Evolutionary conservation across 2,329 filamentous ascomycete genomes (phyloP).

Genomic region (Scedosporium apiospermum): DNA sequence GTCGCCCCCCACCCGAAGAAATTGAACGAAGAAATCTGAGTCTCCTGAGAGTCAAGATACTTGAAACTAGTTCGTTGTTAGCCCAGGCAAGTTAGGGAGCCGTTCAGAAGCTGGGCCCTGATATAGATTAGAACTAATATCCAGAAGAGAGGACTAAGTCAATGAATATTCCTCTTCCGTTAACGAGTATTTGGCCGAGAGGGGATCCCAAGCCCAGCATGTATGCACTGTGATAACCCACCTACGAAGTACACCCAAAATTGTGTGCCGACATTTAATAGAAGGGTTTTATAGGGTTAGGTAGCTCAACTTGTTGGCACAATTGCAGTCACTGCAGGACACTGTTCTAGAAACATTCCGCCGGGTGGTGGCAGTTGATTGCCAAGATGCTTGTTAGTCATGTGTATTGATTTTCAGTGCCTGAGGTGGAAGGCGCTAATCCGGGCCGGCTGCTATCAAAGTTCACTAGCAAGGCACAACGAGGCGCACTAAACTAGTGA

Average conservation of each 20-base stretch:
- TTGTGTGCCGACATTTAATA: not conserved
- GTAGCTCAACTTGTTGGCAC: not conserved
- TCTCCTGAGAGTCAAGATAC: not conserved
- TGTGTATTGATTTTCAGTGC: not conserved
- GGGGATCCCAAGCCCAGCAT: not conserved
- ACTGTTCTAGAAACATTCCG: slow-evolving; percentile 3
- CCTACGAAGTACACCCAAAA: not conserved
- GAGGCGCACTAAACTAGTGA: not conserved
- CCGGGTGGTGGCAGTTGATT: slow-evolving; percentile 4
- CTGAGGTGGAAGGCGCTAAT: not conserved
- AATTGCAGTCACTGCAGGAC: not conserved
- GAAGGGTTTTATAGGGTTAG: not conserved
- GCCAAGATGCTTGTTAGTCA: not conserved
- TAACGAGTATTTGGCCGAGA: not conserved
- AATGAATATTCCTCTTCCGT: not conserved
- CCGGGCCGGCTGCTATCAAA: not conserved
- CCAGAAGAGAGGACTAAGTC: not conserved
- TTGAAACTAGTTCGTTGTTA: not conserved
- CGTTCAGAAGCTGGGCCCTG: not conserved
- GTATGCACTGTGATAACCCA: not conserved
- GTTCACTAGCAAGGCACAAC: not conserved
- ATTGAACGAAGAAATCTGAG: not conserved
- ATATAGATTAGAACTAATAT: not conserved
- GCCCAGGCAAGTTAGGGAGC: too few relatives aligned
- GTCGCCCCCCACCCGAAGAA: not conserved